Evolutionary conservation across 257 asterid species (phyloP).

Genomic region (Paraleonurus japonicus): DNA sequence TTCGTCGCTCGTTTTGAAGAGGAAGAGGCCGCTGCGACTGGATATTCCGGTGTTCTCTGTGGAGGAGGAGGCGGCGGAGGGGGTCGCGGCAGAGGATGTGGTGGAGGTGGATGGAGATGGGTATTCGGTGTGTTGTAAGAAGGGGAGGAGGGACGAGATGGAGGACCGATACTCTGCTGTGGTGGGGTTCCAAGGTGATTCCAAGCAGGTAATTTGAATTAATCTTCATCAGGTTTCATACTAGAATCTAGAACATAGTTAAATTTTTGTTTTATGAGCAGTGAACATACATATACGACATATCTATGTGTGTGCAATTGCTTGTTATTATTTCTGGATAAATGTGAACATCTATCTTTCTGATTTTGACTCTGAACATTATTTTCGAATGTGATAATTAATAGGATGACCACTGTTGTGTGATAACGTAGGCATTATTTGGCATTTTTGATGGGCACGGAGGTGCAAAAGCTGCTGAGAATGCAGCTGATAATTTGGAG

Average conservation of each 20-base stretch:
- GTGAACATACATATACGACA: not conserved
- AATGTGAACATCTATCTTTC: not conserved
- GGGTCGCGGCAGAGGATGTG: conserved; percentile 28
- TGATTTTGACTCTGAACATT: not conserved
- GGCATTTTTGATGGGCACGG: conserved; percentile 84
- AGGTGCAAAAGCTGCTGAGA: conserved; percentile 74
- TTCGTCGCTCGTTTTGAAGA: conserved; percentile 43
- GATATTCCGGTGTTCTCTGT: conserved; percentile 45
- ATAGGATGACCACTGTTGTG: not conserved
- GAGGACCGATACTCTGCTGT: conserved; percentile 82
- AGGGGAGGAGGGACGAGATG: conserved; percentile 73
- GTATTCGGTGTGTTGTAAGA: conserved; percentile 76
- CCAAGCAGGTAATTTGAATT: conserved; percentile 48
- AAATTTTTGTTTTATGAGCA: not conserved
- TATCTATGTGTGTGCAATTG: not conserved
- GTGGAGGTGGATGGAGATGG: conserved; percentile 75
- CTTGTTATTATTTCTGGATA: not conserved
- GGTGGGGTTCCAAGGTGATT: conserved; percentile 47
- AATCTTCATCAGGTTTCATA: not conserved
- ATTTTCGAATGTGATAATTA: not conserved
- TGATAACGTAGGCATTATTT: conserved; percentile 48
- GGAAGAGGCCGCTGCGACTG: conserved; percentile 63
- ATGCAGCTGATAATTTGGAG: conserved; percentile 56
- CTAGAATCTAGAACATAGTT: not conserved
- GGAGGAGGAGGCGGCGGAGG: conserved; percentile 26